These are phyloP conservation scores for Debaryomyces nepalensis DNA, from an alignment of 1,139 yeast genomes.

Conservation along the genomic window DNA sequence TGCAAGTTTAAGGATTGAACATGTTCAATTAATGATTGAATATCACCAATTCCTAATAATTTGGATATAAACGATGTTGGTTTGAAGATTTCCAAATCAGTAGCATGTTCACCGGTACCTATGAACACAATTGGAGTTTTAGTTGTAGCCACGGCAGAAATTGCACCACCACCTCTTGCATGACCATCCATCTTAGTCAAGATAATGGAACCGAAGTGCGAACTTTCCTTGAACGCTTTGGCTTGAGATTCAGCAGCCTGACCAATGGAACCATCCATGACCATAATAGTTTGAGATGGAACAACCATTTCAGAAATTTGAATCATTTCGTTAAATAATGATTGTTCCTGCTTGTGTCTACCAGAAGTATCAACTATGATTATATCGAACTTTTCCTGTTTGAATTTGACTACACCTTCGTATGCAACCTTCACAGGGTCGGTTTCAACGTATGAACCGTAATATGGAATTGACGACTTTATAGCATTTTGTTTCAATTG, in stretches of 20 bases:
- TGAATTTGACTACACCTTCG: slow-evolving; percentile 92
- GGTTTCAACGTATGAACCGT: slow-evolving; percentile 93
- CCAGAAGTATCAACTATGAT: slow-evolving; percentile 98
- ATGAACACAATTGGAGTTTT: slow-evolving; percentile 95
- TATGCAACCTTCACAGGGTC: slow-evolving; percentile 92
- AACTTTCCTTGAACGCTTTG: slow-evolving; percentile 87
- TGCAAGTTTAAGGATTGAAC: slow-evolving; percentile 88
- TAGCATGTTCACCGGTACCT: slow-evolving; percentile 98
- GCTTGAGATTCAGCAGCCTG: slow-evolving; percentile 98
- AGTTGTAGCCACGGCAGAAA: slow-evolving; percentile 97
- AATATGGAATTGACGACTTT: slow-evolving; percentile 91
- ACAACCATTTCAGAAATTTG: slow-evolving; percentile 84
- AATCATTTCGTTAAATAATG: slow-evolving; percentile 90
- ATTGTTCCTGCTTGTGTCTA: slow-evolving; percentile 94
- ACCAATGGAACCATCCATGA: slow-evolving; percentile 95
- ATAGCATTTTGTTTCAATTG: slow-evolving; percentile 97
- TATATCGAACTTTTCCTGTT: slow-evolving; percentile 87
- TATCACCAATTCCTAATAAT: slow-evolving; percentile 92
- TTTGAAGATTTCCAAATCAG: slow-evolving; percentile 88
- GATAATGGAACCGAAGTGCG: slow-evolving; percentile 93
- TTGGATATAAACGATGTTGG: slow-evolving; percentile 90
- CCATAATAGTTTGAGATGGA: slow-evolving; percentile 97
- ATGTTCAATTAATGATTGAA: slow-evolving; percentile 92
- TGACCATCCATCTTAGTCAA: slow-evolving; percentile 98
- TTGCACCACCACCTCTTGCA: slow-evolving; percentile 99